Conservation (phyloP, 106 monocot species). For the Narthecium ossifragum region DNA sequence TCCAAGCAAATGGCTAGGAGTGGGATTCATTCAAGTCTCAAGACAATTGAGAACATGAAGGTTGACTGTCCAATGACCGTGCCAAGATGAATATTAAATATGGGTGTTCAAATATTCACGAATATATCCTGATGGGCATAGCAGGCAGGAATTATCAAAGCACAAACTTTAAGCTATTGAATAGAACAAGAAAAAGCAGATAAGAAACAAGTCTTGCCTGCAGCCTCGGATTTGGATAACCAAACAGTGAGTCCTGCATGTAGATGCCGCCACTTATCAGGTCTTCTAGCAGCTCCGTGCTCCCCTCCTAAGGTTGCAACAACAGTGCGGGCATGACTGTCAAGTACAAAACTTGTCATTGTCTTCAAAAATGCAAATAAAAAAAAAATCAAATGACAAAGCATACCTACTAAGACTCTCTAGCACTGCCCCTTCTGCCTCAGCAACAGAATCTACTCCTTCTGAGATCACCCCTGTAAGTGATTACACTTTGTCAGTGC, state of each 20-base stretch:
- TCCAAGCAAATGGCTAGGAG: no score
- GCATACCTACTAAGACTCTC: conserved; percentile 83
- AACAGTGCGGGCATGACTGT: conserved; percentile 78
- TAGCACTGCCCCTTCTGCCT: conserved; percentile 63
- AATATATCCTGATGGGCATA: no score
- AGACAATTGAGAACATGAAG: no score
- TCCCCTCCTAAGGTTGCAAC: conserved; percentile 82
- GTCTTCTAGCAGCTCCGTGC: conserved; percentile 67
- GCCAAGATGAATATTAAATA: no score
- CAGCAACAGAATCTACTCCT: conserved; percentile 69
- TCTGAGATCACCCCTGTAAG: conserved; percentile 75
- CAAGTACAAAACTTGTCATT: neutral
- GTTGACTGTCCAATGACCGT: no score
- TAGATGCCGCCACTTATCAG: conserved; percentile 84
- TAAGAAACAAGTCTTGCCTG: conserved; percentile 22
- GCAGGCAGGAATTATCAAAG: no score
- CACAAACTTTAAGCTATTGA: no score
- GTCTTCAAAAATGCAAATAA: neutral
- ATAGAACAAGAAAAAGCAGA: no score
- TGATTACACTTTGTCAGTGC: conserved; percentile 36
- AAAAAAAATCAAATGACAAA: neutral
- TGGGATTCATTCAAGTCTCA: no score
- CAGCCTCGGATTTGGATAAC: conserved; percentile 59
- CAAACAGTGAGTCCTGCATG: conserved; percentile 84
- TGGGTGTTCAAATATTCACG: no score